phyloP scores from a whole-genome alignment of 139 green algal species.

The Pycnococcus provasolii region DNA sequence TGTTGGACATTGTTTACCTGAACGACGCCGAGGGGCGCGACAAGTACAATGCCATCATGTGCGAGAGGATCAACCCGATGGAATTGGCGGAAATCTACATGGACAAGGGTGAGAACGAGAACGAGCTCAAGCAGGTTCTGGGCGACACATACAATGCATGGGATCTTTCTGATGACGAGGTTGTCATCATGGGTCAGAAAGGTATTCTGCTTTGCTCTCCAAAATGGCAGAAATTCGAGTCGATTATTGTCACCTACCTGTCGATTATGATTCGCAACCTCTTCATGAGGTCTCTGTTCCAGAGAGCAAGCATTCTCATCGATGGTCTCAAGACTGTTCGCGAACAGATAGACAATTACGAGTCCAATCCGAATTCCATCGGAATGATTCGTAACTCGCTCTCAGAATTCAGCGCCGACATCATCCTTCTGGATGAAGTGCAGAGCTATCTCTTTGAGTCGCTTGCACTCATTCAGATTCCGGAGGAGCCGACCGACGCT shows the following conservation, averaged over 20 bases:
- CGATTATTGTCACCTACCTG: constrained; percentile 12
- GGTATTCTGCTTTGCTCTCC: constrained; percentile 13
- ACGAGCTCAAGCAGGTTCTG: constrained; percentile 20
- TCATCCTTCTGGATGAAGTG: constrained; percentile 25
- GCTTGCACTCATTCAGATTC: background rate
- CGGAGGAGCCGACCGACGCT: background rate
- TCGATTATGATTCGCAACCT: constrained; percentile 13
- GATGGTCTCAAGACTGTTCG: constrained; percentile 18
- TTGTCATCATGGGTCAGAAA: constrained; percentile 21
- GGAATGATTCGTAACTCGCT: constrained; percentile 17
- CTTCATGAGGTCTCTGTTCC: constrained; percentile 23
- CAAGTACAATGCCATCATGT: constrained; percentile 20
- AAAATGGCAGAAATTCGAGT: constrained; percentile 4
- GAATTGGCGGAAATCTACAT: constrained; percentile 8
- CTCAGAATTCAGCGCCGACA: constrained; percentile 7
- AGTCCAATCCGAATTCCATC: constrained; percentile 20
- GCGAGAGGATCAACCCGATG: constrained; percentile 9
- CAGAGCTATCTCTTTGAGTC: constrained; percentile 22
- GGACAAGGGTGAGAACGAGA: constrained; percentile 13
- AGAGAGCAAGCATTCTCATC: constrained; percentile 13
- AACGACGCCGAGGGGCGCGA: constrained; percentile 6
- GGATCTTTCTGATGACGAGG: constrained; percentile 12
- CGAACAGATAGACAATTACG: constrained; percentile 12
- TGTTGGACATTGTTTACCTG: constrained; percentile 19
- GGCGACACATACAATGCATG: constrained; percentile 5